Evolutionary conservation across 148 eudicot species (phyloP), one percentile per base, ranked within the genome.

Genomic region (Cornus suecica): DNA sequence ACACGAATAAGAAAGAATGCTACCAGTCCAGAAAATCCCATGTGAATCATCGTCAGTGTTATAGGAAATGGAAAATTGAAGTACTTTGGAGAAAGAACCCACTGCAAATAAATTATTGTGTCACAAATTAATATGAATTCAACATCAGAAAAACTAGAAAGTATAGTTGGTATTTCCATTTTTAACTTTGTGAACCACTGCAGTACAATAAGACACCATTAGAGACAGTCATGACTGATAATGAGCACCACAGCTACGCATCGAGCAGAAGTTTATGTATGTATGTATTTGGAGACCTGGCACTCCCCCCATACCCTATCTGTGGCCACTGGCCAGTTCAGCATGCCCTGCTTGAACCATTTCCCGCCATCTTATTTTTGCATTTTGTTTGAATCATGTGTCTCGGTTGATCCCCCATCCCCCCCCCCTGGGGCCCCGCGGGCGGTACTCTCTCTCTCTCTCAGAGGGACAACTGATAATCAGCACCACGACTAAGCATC

Each of bases 11-110:
- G 91, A 82, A 95, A 72, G 84, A 95, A 95, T 18, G 99, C 94
- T 69, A 95, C 96, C 29, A 85, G 26, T 80, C 97, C 97, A 45
- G 99, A 95, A 80, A 95, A 92, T 31, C 99, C 99, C 99, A 95
- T 95, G 80, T 95, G 99, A 76, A 95, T 90, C 99, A 95, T 95
- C 34, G 99, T 95, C 34, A 95, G 94, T 51, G 99, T 95, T 71
- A 95, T 93, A 56, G 97, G 99, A 9, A 95, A 86, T 56, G 99
- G 97, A 80, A 95, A 95, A 74, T 92, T 95, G 94, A 95, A 95
- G 82, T 95, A 95, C 81, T 92, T 95, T 37, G 94, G 97, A 75
- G 99, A 95, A 77, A 95, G 99, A 84, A 95, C 97, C 99, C 99
- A 95, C 99, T 95, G 97, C 87, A 84, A 78, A 69, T 8, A 69